Base-by-base conservation (phyloP, 2,329 filamentous ascomycete species). In the Graphium sp. region DNA sequence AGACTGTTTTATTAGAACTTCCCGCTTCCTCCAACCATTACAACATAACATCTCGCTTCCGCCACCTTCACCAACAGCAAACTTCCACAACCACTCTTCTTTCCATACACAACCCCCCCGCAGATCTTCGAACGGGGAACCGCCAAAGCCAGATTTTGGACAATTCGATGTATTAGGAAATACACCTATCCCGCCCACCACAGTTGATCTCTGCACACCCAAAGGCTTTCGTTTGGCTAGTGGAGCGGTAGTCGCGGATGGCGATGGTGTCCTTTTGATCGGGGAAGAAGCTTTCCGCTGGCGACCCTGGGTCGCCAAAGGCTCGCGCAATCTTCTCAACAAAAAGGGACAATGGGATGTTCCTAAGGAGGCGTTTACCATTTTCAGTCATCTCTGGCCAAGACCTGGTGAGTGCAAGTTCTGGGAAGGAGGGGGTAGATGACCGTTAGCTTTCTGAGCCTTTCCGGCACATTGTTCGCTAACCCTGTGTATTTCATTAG, bases 171-270 rank as follows among this genome's bases (percentile, higher is more conserved):
- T 98, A 6, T 63, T 95, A 5, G 74, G 70, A 22, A 73, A 71
- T 38, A 71, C 74, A 2, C 78, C 83, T 0, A 60, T 69, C 4
- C 89, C 87, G 0, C 74, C 83, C 1, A 93, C 83, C 0, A 73
- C 74, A 2, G 72, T 98, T 25, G 84, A 94, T 41, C 73, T 78
- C 5, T 92, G 82, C 53, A 70, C 79, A 34, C 57, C 66, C 34
- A 74, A 87, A 41, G 89, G 89, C 2, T 98, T 98, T 50, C 71
- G 78, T 37, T 60, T 98, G 25, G 79, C 89, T 52, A 91, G 74
- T 41, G 84, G 85, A 8, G 56, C 79, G 20, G 73, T 68, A 30
- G 70, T 92, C 18, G 55, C 58, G 2, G 70, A 69, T 25, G 75
- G 76, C 1, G 63, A 70, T 29, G 87, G 83, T 0, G 66, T 84